These are phyloP conservation scores for Boletellus ananas DNA, from an alignment of 768 basidiomycete genomes.

Conservation along the genomic window DNA sequence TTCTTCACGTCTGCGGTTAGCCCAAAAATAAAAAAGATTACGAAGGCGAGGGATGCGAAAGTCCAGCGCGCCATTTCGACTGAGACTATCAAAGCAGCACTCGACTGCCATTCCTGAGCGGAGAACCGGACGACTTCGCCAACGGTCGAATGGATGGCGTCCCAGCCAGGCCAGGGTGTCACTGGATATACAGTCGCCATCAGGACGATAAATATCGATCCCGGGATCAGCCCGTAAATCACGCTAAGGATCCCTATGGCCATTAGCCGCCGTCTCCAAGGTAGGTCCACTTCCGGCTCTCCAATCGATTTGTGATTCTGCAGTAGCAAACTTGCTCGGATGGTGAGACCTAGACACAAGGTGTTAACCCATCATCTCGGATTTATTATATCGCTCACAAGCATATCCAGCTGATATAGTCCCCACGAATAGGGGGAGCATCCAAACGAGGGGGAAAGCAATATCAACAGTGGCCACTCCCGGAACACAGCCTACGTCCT, in stretches of 20 bases:
- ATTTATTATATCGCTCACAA: conserved; percentile 8
- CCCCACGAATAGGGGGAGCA: conserved; percentile 45
- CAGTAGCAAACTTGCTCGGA: conserved; percentile 2
- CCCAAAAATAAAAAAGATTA: conserved; percentile 18
- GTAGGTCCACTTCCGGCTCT: neutral
- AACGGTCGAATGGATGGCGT: conserved; percentile 12
- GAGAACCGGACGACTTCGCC: conserved; percentile 5
- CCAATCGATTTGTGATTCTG: neutral
- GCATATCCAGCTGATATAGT: conserved; percentile 42
- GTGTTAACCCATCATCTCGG: neutral
- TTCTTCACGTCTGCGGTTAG: conserved; percentile 13
- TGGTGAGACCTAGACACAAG: conserved; percentile 5
- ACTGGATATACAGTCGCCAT: conserved; percentile 7
- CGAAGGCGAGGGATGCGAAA: conserved; percentile 5
- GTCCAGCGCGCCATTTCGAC: conserved; percentile 21
- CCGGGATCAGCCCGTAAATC: conserved; percentile 12
- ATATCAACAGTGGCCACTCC: conserved; percentile 32
- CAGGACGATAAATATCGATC: conserved; percentile 8
- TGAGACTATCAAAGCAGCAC: neutral
- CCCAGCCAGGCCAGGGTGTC: conserved; percentile 20
- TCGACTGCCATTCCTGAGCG: conserved; percentile 9
- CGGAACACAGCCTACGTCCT: conserved; percentile 44
- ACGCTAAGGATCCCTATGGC: conserved; percentile 5
- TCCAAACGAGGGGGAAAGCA: conserved; percentile 40
- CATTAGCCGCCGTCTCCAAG: conserved; percentile 15